Conservation (phyloP, 495 filamentous ascomycete species). For the Penicillium silybi region DNA sequence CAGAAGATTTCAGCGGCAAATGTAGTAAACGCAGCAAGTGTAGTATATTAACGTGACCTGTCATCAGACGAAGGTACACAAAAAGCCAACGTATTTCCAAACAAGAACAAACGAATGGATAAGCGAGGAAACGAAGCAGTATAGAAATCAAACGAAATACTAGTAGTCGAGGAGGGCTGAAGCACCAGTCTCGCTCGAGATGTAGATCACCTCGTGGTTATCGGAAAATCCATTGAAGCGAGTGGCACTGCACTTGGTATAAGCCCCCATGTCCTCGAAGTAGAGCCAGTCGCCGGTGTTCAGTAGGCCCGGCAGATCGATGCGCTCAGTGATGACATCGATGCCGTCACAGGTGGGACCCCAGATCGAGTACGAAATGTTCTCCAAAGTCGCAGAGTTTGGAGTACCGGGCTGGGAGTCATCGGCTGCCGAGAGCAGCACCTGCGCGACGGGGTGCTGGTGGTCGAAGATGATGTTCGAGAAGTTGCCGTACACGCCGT, state of each 20-base stretch:
- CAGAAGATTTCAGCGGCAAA: neutral
- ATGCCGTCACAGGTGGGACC: slow-evolving; percentile 97
- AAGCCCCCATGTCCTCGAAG: slow-evolving; percentile 98
- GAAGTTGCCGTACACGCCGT: slow-evolving; percentile 97
- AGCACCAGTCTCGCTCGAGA: slow-evolving; percentile 88
- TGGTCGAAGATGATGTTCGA: slow-evolving; percentile 99
- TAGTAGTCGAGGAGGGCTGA: slow-evolving; percentile 64
- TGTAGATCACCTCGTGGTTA: slow-evolving; percentile 86
- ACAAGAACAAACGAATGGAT: neutral
- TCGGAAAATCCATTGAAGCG: slow-evolving; percentile 98
- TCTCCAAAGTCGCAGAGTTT: slow-evolving; percentile 43
- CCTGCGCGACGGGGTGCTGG: slow-evolving; percentile 80
- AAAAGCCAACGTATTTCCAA: slow-evolving; percentile 3
- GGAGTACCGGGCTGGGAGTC: slow-evolving; percentile 44
- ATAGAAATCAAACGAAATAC: neutral
- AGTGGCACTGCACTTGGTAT: slow-evolving; percentile 95
- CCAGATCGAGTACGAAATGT: slow-evolving; percentile 85
- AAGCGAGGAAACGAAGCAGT: neutral
- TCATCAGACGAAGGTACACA: neutral
- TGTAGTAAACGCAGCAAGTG: neutral
- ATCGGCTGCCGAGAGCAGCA: slow-evolving; percentile 59
- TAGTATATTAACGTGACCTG: neutral
- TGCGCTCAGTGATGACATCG: slow-evolving; percentile 80
- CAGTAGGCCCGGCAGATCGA: slow-evolving; percentile 65
- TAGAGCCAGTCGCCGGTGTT: slow-evolving; percentile 97